Evolutionary conservation across 306 rosid species (phyloP).

Genomic region (Quercus dentata): DNA sequence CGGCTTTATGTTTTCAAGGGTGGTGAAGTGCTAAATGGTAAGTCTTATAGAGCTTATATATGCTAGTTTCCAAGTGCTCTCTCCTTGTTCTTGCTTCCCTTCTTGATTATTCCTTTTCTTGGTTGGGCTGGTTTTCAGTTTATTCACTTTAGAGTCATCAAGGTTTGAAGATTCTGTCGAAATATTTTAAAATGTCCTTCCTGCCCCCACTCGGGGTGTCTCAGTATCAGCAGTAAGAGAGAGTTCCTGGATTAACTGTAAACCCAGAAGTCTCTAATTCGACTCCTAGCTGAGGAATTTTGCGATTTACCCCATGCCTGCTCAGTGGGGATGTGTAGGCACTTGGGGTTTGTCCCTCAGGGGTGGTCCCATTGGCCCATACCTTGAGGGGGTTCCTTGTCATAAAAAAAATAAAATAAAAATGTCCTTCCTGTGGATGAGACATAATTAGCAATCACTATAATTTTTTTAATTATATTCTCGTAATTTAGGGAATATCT

Average conservation of each 20-base stretch:
- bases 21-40: slow-evolving; percentile 89
- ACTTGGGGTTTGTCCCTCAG: no score
- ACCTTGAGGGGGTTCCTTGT: no score
- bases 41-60: slow-evolving; percentile 24
- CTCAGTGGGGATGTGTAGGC: no score
- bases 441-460: no score
- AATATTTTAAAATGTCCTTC: background rate
- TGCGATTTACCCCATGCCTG: no score
- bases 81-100: background rate
- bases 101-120: background rate
- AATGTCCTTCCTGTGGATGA: background rate
- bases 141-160: background rate
- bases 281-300: no score
- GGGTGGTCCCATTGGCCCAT: no score
- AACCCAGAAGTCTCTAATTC: no score
- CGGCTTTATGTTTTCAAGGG: slow-evolving; percentile 94
- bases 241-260: no score
- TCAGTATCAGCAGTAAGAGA: no score
- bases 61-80: slow-evolving; percentile 4
- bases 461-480: background rate
- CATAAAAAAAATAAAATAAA: no score
- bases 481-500: background rate
- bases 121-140: background rate
- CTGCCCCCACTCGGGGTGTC: no score
- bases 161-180: background rate